Base-by-base conservation (phyloP, 2,329 filamentous ascomycete species). In the Ophiostoma pallidulum region DNA sequence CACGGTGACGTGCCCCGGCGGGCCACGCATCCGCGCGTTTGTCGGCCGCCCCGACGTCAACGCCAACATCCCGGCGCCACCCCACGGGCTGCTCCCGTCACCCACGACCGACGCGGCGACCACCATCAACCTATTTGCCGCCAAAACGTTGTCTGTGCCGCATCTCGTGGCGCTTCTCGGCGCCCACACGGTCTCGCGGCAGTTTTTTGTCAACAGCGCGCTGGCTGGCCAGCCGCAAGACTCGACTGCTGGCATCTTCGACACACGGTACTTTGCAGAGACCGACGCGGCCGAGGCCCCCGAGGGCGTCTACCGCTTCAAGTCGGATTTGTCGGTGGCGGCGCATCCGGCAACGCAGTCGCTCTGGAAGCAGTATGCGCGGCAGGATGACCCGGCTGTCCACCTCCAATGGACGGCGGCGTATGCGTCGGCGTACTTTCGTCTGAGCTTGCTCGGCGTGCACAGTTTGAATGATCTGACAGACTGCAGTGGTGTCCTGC, bases 381-480 rank as follows among this genome's bases (percentile, higher is more conserved):
- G 43, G 2, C 47, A 36, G 5, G 56, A 45, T 3, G 56, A 45
- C 3, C 47, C 28, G 12, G 57, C 54, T 5, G 63, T 63, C 0
- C 68, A 72, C 47, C 47, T 48, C 4, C 54, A 60, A 26, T 73
- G 70, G 49, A 47, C 45, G 4, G 35, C 60, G 52, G 72, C 71
- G 39, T 78, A 74, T 48, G 66, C 73, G 1, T 62, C 64, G 29
- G 74, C 72, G 18, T 78, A 78, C 53, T 64, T 75, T 33, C 71
- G 74, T n/a, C 63, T 79, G 32, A 74, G 69, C 26, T 61, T 78
- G 4, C 66, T 79, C 10, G 75, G 75, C 3, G 73, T 78, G 13
- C 67, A 73, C 55, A 76, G 77, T 56, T 72, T 78, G 59, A 77
- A 78, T 58, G 59, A 64, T 19, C 60, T 78, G 37, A 72, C 67